Percentiles rank a stretch among this genome's conserved stretches.
Conservation (phyloP, 2,329 filamentous ascomycete species). For the Microsporum audouinii region DNA sequence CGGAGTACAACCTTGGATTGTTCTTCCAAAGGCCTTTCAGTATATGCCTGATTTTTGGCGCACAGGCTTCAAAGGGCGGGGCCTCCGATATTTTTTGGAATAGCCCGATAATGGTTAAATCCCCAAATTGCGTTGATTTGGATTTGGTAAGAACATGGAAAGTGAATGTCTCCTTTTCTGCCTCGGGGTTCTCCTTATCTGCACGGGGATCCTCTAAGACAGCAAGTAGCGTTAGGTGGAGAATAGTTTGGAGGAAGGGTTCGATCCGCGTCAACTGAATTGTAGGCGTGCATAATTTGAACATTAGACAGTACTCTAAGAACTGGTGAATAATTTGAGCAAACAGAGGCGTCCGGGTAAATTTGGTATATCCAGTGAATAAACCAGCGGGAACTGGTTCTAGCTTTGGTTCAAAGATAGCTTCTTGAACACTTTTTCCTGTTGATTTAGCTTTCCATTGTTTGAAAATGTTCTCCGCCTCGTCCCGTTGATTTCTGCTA, state of each 20-base stretch:
- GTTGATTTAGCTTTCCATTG: slow-evolving; percentile 78
- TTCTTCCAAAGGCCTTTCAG: slow-evolving; percentile 77
- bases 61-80: slow-evolving; percentile 68
- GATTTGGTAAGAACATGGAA: slow-evolving; percentile 55
- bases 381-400: slow-evolving; percentile 63
- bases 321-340: slow-evolving; percentile 83
- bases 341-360: slow-evolving; percentile 77
- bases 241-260: slow-evolving; percentile 78
- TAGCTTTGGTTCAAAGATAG: slow-evolving; percentile 84
- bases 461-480: slow-evolving; percentile 81
- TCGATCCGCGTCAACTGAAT: slow-evolving; percentile 77
- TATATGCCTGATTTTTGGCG: slow-evolving; percentile 72
- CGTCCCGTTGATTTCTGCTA: slow-evolving; percentile 91
- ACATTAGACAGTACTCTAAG: slow-evolving; percentile 66
- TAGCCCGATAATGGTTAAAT: slow-evolving; percentile 41
- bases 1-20: slow-evolving; percentile 60
- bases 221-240: slow-evolving; percentile 78
- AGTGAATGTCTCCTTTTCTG: slow-evolving; percentile 53
- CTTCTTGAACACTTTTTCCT: slow-evolving; percentile 65
- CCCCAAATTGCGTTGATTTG: slow-evolving; percentile 36
- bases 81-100: slow-evolving; percentile 47
- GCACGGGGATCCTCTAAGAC: slow-evolving; percentile 67
- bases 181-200: slow-evolving; percentile 37
- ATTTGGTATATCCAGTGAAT: slow-evolving; percentile 63
- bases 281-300: slow-evolving; percentile 55